A percentile compares a stretch with the other conserved stretches of the same genome.
These are phyloP conservation scores for Ceratopteris richardii DNA, from an alignment of 75 land plant genomes.

Conservation along the genomic window DNA sequence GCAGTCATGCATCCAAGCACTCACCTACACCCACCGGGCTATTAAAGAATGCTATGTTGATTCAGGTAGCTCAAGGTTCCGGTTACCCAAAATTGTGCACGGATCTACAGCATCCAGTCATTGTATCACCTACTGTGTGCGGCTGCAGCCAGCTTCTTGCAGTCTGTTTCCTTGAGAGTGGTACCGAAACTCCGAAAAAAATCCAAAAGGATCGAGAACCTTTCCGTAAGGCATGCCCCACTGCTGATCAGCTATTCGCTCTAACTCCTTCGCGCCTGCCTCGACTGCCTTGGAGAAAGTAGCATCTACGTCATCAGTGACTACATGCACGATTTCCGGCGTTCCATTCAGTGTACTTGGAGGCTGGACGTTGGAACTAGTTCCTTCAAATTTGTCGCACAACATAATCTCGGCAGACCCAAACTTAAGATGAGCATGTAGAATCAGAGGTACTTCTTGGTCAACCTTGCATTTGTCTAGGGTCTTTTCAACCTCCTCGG, in stretches of 20 bases:
- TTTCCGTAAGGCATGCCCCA: conserved; percentile 35
- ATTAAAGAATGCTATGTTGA: no score
- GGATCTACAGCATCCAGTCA: no score
- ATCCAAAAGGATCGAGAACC: conserved; percentile 73
- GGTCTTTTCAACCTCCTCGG: conserved; percentile 45
- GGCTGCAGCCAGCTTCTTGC: no score
- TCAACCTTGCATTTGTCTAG: conserved; percentile 70
- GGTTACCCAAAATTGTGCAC: no score
- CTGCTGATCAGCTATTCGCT: conserved; percentile 28
- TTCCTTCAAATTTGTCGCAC: conserved; percentile 44
- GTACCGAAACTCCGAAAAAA: conserved; percentile 45
- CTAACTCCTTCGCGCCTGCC: conserved; percentile 43
- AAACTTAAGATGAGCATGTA: conserved; percentile 57
- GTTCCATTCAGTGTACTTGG: conserved; percentile 8
- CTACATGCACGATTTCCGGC: conserved; percentile 36
- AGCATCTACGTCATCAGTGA: conserved; percentile 47
- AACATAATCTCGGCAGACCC: conserved; percentile 41
- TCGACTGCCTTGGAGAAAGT: conserved; percentile 44
- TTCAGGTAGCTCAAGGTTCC: no score
- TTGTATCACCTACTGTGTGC: no score
- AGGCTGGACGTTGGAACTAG: conserved; percentile 21
- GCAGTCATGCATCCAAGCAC: no score
- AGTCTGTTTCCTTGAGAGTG: no score
- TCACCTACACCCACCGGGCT: no score
- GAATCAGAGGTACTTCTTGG: conserved; percentile 57